Base-by-base conservation (phyloP, 768 basidiomycete species). In the Mrakia blollopis region DNA sequence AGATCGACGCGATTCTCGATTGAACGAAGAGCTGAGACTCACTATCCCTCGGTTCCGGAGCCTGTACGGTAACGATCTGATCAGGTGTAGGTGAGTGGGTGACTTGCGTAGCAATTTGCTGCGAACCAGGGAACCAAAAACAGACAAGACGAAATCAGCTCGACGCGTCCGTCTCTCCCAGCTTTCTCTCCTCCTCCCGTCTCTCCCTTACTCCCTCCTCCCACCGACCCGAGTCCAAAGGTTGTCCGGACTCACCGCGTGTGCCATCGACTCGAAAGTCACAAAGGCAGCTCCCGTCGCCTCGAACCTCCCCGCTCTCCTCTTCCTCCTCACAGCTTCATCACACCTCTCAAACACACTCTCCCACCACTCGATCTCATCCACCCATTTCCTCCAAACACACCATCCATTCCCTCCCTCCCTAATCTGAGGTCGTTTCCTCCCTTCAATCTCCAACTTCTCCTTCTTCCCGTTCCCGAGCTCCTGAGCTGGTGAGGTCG, bases 201-300 rank as follows among this genome's bases (percentile, higher is more conserved):
- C 54, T 54, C 54, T 21, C 71, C n/a, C 50, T 35, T 21, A 3
- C 1, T 30, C 32, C 32, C 21, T 47, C 5, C 47, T n/a, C n/a
- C n/a, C n/a, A n/a, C n/a, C n/a, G n/a, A n/a, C n/a, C n/a, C n/a
- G n/a, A n/a, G n/a, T n/a, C n/a, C n/a, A n/a, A n/a, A n/a, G 39
- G 39, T 41, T 6, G 6, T 41, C 39, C 6, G 39, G 5, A 73
- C 73, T 50, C 62, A 74, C 73, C 0, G 73, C 73, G 39, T 74
- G 61, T 2, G 62, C 63, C 73, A 74, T 74, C 41, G 32, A 41
- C 84, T 97, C 93, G 80, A 99, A 98, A 0, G 97, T 98, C 28
- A 98, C 92, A 81, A 98, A 99, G 0, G 94, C 97, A 41, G 89
- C 88, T 63, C 90, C 89, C 0, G 92, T 93, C 2, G 94, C 87